Evolutionary conservation across 2,329 filamentous ascomycete species (phyloP), one percentile per base, ranked within the genome.

Genomic region (Coniochaeta sp.): DNA sequence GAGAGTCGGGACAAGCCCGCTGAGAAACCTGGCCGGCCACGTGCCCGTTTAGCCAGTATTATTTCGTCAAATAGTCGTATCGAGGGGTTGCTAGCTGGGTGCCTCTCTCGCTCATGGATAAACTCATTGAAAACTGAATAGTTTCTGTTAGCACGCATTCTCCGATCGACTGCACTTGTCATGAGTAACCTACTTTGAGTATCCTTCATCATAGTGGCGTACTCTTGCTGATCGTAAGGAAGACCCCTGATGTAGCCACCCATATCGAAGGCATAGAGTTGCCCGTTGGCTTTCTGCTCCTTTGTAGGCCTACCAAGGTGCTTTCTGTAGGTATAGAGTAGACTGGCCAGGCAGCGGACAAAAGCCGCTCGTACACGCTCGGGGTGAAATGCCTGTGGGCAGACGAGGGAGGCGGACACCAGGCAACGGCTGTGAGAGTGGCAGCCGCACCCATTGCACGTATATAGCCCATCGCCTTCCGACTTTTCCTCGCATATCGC

Each of bases 21-120:
- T 58, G 87, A 85, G 61, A 92, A 77, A 4, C 82, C 84, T 0
- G 84, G 80, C 36, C 86, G 86, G 26, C 89, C 89, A 57, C 83
- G 80, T 30, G 81, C 81, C 70, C 83, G 85, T 77, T 95, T 95
- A 34, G 89, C 89, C 58, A 93, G 79, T 67, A 95, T 90, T 67
- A 95, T 87, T 71, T 93, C 89, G 72, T 95, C 90, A 67, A 95
- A 95, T 1, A 95, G 81, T 60, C 89, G 88, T 67, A 93, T 86
- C 2, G 80, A 73, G 0, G 89, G 82, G 63, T 89, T 81, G 8
- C 84, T 80, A 0, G 84, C 73, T 2, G 84, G 78, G 8, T 81
- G 84, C 24, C 79, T 85, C 73, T 95, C 90, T 54, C 90, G 85
- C 66, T 92, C 89, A 68, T 93, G 89, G 63, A 95, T 89, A 72